Base-by-base conservation (phyloP, 2,329 filamentous ascomycete genomes). In the Cytospora paraplurivora region DNA sequence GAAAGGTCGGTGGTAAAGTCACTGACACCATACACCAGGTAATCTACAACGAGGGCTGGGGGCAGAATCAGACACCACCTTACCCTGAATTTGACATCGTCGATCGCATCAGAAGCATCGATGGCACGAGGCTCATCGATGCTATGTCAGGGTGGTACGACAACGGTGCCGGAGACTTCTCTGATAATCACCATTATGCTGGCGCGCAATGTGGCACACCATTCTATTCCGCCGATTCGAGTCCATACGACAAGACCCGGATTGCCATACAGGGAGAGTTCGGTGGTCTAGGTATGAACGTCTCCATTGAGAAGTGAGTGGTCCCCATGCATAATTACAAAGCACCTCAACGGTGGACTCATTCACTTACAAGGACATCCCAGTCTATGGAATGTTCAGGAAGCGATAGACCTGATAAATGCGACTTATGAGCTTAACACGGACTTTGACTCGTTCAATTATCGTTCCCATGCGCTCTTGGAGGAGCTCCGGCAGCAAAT, bases 31-130 rank as follows among this genome's bases (percentile, higher is more conserved):
- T 27, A 13, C 7, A 38, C 27, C 37, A 65, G 83, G 77, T 88
- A 17, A 85, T 91, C 68, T 91, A 90, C 73, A 90, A 91, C 70
- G 88, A 91, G 72, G 88, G 87, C 51, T 91, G 88, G 88, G 88
- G 85, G 1, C 88, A 91, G 69, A 74, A 83, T 2, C 78, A 71
- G 2, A 69, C 77, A 0, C 72, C 74, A 0, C 78, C 78, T 8
- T 81, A 79, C 67, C 85, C 86, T 0, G 88, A 91, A 66, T 81
- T 81, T 15, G 75, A 72, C 4, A 75, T 91, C 13, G 84, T 85
- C 0, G 77, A 83, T 1, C 72, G 81, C 0, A 80, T 91, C 2
- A 79, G 79, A 52, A 68, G 76, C 1, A 73, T 89, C 2, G 89
- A 92, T 68, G 83, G 87, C 0, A 88, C 86, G 0, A 77, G 89